Evolutionary conservation across 2,329 filamentous ascomycete species (phyloP), one percentile per base, ranked within the genome.

Genomic region (Hymenotorrendiella dingleyae): DNA sequence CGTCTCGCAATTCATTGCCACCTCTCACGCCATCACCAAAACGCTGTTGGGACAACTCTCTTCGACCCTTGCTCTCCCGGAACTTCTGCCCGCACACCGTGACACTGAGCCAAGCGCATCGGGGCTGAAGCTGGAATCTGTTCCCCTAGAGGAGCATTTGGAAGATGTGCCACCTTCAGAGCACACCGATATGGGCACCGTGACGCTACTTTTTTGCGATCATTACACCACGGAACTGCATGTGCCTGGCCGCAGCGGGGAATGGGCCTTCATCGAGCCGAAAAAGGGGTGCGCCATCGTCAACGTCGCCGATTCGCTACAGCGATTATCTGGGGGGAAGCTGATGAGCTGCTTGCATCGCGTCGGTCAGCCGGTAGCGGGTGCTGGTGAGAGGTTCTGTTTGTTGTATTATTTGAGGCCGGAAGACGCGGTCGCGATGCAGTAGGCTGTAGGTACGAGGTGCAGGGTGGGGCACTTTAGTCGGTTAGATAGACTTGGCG

Each of bases 371-470:
- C 53, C 50, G 16, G 34, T 42, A 22, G 54, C 54, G 47, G 56
- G 56, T 20, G 44, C 42, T 10, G 46, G 49, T 41, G 43, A 55
- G 23, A 42, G 55, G 34, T 54, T 50, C 47, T 57, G 49, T 42
- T 46, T 58, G 20, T 53, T 49, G 16, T 59, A 59, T 42, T 58
- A 52, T 40, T 44, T 59, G 42, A 49, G 56, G 40, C 56, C 56
- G n/a, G 45, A 52, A n/a, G n/a, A n/a, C n/a, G n/a, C n/a, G n/a
- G n/a, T n/a, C n/a, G n/a, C n/a, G n/a, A n/a, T n/a, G n/a, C n/a
- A n/a, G n/a, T n/a, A n/a, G n/a, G n/a, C n/a, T n/a, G n/a, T n/a
- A n/a, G n/a, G n/a, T n/a, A n/a, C n/a, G n/a, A n/a, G n/a, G n/a
- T n/a, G n/a, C n/a, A n/a, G n/a, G n/a, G n/a, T n/a, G n/a, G n/a